phyloP scores from a whole-genome alignment of 1,284 basidiomycete species.

The Ustanciosporium gigantosporum region DNA sequence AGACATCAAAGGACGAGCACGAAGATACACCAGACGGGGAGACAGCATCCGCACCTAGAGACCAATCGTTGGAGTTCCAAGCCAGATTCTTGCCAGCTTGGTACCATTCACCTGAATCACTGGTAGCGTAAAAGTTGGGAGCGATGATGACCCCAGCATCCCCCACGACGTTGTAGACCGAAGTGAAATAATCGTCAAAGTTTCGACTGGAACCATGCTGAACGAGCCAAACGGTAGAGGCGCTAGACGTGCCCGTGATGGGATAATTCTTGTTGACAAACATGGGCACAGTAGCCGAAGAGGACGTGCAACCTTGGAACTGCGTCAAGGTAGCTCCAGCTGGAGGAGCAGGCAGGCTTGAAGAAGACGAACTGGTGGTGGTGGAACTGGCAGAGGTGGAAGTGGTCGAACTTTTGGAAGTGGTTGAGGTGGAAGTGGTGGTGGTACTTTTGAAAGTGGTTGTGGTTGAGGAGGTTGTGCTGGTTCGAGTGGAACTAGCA shows the following conservation, averaged over 20 bases:
- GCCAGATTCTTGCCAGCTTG: constrained; percentile 13
- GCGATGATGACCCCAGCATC: constrained; percentile 25
- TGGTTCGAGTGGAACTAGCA: neutral
- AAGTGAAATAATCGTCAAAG: constrained; percentile 36
- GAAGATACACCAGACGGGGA: constrained; percentile 3
- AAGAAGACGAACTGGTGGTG: neutral
- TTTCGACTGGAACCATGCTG: constrained; percentile 36
- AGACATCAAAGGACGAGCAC: constrained; percentile 42
- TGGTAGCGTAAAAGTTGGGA: constrained; percentile 24
- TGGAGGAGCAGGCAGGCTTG: constrained; percentile 2
- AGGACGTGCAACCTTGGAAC: constrained; percentile 11
- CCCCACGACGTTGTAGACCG: constrained; percentile 22
- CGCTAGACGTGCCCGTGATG: constrained; percentile 1
- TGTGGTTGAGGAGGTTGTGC: neutral
- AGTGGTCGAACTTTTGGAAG: neutral
- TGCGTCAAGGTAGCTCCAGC: constrained; percentile 15
- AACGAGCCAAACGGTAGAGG: constrained; percentile 30
- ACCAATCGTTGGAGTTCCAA: constrained; percentile 21
- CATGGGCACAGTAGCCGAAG: constrained; percentile 15
- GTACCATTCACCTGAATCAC: constrained; percentile 15
- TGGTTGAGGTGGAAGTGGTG: neutral
- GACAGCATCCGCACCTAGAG: constrained; percentile 20
- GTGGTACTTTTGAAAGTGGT: neutral
- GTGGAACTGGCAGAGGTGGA: neutral
- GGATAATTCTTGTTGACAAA: constrained; percentile 39